phyloP scores from a whole-genome alignment of 2,329 filamentous ascomycete species.

The Aspergillus bombycis region DNA sequence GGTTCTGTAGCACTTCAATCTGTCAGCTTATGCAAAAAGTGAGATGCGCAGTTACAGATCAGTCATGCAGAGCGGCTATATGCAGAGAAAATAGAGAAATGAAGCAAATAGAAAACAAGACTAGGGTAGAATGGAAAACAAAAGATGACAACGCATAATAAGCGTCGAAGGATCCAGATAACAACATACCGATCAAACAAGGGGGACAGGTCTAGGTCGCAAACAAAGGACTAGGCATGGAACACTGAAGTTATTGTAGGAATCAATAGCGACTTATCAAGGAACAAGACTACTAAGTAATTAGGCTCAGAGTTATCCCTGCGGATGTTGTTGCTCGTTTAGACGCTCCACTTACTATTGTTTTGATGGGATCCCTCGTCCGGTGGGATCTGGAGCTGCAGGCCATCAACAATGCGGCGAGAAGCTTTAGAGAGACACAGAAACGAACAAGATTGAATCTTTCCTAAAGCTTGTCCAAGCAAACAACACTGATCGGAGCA shows the following conservation, averaged over 20 bases:
- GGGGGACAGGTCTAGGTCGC: constrained; percentile 8
- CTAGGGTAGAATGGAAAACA: background rate
- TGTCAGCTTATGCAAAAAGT: background rate
- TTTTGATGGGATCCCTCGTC: constrained; percentile 18
- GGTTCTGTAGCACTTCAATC: background rate
- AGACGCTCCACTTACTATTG: constrained; percentile 18
- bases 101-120: background rate
- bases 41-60: background rate
- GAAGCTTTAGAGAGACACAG: background rate
- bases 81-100: background rate
- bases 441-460: background rate
- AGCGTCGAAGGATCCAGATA: background rate
- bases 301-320: constrained; percentile 8
- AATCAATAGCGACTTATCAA: constrained; percentile 10
- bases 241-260: constrained; percentile 9
- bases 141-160: constrained; percentile 1
- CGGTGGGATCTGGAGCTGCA: constrained; percentile 1
- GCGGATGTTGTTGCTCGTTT: background rate
- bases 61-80: background rate
- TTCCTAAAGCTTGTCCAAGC: background rate
- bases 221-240: constrained; percentile 7
- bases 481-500: background rate
- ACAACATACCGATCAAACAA: constrained; percentile 2
- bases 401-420: constrained; percentile 4
- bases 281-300: constrained; percentile 7